Conservation (phyloP, 163 green algal species). For the Botryococcus braunii region DNA sequence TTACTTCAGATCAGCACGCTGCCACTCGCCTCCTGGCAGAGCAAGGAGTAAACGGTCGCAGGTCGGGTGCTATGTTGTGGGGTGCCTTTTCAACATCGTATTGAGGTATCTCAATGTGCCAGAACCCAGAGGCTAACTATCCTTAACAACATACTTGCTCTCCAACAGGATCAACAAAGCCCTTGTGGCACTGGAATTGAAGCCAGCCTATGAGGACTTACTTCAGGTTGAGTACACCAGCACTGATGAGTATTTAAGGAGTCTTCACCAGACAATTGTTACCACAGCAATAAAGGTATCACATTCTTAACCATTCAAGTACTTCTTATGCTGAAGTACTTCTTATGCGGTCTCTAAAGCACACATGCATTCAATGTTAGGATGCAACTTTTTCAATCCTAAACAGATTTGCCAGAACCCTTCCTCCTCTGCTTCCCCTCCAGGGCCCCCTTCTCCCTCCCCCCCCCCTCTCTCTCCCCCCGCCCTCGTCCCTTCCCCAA, state of each 20-base stretch:
- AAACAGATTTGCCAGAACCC: too few species aligned
- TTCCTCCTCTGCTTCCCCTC: too few species aligned
- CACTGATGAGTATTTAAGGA: constrained; percentile 71
- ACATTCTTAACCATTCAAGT: too few species aligned
- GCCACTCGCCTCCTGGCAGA: constrained; percentile 63
- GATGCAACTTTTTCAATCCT: too few species aligned
- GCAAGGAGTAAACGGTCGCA: constrained; percentile 63
- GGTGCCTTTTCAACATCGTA: not conserved
- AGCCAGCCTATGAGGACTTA: constrained; percentile 71
- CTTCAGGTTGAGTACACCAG: constrained; percentile 54
- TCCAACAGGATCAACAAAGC: constrained; percentile 44
- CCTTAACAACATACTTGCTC: not conserved
- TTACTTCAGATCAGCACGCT: constrained; percentile 42
- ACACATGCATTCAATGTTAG: too few species aligned
- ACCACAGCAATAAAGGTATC: constrained; percentile 51
- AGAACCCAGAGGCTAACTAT: not conserved
- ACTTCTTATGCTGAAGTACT: too few species aligned
- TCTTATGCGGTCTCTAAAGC: too few species aligned
- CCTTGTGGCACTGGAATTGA: constrained; percentile 61
- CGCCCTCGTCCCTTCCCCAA: too few species aligned
- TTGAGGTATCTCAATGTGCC: not conserved
- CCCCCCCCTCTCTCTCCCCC: too few species aligned
- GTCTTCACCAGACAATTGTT: constrained; percentile 61
- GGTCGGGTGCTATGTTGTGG: constrained; percentile 19
- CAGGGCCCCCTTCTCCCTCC: too few species aligned